Conservation (phyloP, 2,329 filamentous ascomycete species). For the Fusarium coffeatum region DNA sequence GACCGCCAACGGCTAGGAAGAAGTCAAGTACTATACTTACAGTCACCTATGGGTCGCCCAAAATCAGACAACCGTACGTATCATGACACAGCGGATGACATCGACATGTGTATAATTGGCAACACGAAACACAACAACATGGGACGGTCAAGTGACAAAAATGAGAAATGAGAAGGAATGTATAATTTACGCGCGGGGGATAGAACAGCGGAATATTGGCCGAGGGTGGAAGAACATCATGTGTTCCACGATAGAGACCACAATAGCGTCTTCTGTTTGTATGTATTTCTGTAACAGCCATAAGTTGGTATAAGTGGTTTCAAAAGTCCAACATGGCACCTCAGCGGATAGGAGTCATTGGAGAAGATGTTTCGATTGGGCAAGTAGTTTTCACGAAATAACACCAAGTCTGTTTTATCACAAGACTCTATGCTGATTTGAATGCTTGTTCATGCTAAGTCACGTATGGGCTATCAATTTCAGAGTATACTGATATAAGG, state of each 20-base stretch:
- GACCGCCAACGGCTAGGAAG: not conserved
- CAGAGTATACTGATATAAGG: not conserved
- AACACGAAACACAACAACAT: not conserved
- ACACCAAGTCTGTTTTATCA: slow-evolving; percentile 4
- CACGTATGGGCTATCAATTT: not conserved
- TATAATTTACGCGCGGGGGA: slow-evolving; percentile 28
- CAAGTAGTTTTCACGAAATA: slow-evolving; percentile 27
- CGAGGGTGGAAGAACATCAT: slow-evolving; percentile 2
- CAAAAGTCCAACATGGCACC: slow-evolving; percentile 28
- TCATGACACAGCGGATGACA: not conserved
- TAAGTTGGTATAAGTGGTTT: slow-evolving; percentile 24
- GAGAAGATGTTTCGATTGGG: slow-evolving; percentile 16
- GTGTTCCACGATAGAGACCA: slow-evolving; percentile 39
- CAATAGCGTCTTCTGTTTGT: slow-evolving; percentile 26
- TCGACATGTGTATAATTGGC: slow-evolving; percentile 33
- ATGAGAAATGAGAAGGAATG: slow-evolving; percentile 26
- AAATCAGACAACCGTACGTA: slow-evolving; percentile 1
- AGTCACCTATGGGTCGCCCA: not conserved
- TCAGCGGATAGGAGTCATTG: slow-evolving; percentile 39
- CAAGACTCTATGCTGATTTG: not conserved
- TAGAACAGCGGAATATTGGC: slow-evolving; percentile 1
- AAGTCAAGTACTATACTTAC: not conserved
- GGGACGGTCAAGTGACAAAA: not conserved
- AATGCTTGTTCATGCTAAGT: not conserved
- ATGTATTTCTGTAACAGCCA: slow-evolving; percentile 36